Percentiles rank a stretch among this genome's conserved stretches.
These are phyloP conservation scores for Termitomyces sp. DNA, from an alignment of 768 basidiomycete species.

Conservation along the genomic window DNA sequence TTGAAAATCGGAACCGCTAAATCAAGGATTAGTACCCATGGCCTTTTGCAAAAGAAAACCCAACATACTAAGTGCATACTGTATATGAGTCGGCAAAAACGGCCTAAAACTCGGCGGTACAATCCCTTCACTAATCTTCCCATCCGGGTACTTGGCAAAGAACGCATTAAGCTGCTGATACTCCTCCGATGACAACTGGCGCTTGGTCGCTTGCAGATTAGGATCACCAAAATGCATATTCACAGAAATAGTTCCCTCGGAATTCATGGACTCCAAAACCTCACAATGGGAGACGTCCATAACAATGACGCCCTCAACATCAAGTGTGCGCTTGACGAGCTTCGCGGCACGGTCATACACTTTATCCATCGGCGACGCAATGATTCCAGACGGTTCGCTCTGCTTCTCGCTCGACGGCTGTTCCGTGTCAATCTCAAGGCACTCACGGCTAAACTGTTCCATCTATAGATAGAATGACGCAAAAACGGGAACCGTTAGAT, in stretches of 20 bases:
- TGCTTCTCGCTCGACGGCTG: conserved; percentile 25
- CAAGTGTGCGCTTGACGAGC: conserved; percentile 83
- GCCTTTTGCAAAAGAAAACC: neutral
- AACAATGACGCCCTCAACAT: conserved; percentile 88
- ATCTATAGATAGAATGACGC: conserved; percentile 41
- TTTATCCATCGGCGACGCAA: conserved; percentile 65
- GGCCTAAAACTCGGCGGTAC: conserved; percentile 79
- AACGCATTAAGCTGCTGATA: conserved; percentile 72
- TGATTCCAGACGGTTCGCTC: conserved; percentile 29
- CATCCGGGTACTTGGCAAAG: conserved; percentile 76
- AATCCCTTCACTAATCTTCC: conserved; percentile 82
- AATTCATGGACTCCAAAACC: conserved; percentile 64
- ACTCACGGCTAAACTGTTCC: conserved; percentile 95
- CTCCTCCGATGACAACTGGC: conserved; percentile 61
- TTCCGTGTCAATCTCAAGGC: conserved; percentile 81
- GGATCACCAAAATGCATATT: conserved; percentile 67
- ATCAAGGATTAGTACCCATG: neutral
- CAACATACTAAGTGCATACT: conserved; percentile 80
- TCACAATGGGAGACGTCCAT: conserved; percentile 92
- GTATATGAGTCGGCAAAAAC: conserved; percentile 75
- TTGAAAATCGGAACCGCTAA: conserved; percentile 89
- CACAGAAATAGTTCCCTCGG: conserved; percentile 60
- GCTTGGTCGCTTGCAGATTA: conserved; percentile 42
- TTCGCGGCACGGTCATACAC: conserved; percentile 89
- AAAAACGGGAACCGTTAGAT: neutral